phyloP scores from a whole-genome alignment of 2,329 filamentous ascomycete species.

The Pseudogymnoascus sp. region DNA sequence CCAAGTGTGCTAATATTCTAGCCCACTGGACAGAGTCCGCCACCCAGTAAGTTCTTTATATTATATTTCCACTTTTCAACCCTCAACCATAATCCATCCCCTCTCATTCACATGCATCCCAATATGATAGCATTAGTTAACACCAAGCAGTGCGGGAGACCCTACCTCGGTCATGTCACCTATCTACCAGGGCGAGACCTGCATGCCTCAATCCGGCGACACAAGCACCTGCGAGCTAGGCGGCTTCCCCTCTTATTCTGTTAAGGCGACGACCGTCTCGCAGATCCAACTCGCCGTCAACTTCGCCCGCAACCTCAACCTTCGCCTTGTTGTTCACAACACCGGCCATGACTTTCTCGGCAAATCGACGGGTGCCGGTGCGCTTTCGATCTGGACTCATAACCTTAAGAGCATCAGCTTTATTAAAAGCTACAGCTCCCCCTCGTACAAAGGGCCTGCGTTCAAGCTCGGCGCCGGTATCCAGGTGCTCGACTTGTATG shows the following conservation, averaged over 20 bases:
- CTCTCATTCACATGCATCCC: background rate
- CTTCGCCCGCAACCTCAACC: conserved; percentile 35
- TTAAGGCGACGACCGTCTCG: conserved; percentile 31
- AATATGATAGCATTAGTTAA: conserved; percentile 24
- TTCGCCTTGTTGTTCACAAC: conserved; percentile 33
- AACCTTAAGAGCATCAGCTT: conserved; percentile 36
- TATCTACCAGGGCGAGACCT: conserved; percentile 37
- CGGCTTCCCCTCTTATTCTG: conserved; percentile 22
- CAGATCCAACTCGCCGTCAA: conserved; percentile 38
- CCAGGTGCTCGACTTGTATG: conserved; percentile 35
- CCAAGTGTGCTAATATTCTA: conserved; percentile 16
- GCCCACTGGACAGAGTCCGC: conserved; percentile 28
- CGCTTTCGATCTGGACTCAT: conserved; percentile 43
- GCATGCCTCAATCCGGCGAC: conserved; percentile 25
- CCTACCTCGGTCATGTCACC: conserved; percentile 39
- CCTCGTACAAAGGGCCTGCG: conserved; percentile 30
- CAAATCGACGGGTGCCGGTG: conserved; percentile 38
- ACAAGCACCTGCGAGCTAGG: conserved; percentile 12
- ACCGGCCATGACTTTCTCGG: conserved; percentile 41
- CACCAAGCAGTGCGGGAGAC: conserved; percentile 27
- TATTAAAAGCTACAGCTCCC: conserved; percentile 27
- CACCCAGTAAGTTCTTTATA: conserved; percentile 27
- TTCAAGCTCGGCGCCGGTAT: conserved; percentile 36
- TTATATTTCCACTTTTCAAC: conserved; percentile 11
- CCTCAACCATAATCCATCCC: conserved; percentile 21